Evolutionary conservation across 192 early-diverging fungal genomes (phyloP).

Genomic region (Radiomyces spectabilis): DNA sequence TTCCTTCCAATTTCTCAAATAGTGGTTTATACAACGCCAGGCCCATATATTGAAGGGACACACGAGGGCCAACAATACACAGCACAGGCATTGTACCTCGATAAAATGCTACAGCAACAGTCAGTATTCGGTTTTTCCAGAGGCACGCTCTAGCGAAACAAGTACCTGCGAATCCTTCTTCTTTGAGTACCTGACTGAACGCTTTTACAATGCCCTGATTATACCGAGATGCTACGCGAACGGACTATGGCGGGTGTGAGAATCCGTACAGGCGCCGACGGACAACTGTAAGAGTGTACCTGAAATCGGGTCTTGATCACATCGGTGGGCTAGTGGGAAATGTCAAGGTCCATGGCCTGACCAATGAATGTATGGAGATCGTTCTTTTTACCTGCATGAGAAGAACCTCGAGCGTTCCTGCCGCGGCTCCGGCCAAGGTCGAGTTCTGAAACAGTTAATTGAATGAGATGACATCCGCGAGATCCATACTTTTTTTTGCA

Average conservation of each 20-base stretch:
- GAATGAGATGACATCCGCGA: too few relatives aligned
- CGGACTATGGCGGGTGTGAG: conserved; percentile 12
- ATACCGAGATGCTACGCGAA: conserved; percentile 26
- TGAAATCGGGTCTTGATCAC: conserved; percentile 38
- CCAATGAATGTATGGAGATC: neutral
- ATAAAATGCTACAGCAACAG: conserved; percentile 19
- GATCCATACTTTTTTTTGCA: too few relatives aligned
- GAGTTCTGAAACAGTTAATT: conserved; percentile 25
- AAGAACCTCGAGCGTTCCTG: conserved; percentile 30
- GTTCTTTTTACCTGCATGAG: conserved; percentile 28
- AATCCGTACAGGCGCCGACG: neutral
- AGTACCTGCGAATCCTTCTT: conserved; percentile 30
- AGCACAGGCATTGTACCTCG: conserved; percentile 32
- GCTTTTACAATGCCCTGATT: conserved; percentile 22
- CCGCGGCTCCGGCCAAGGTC: conserved; percentile 33
- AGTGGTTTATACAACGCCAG: conserved; percentile 36
- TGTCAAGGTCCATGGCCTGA: neutral
- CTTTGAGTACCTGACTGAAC: conserved; percentile 17
- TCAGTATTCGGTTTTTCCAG: neutral
- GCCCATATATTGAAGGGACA: conserved; percentile 35
- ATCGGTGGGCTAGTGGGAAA: conserved; percentile 27
- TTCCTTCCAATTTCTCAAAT: conserved; percentile 33
- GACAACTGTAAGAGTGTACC: conserved; percentile 1
- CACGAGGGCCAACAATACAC: conserved; percentile 34
- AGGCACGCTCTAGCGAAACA: neutral